phyloP scores from a whole-genome alignment of 352 stramenopile genomes.

The Elongisporangium senticosum region DNA sequence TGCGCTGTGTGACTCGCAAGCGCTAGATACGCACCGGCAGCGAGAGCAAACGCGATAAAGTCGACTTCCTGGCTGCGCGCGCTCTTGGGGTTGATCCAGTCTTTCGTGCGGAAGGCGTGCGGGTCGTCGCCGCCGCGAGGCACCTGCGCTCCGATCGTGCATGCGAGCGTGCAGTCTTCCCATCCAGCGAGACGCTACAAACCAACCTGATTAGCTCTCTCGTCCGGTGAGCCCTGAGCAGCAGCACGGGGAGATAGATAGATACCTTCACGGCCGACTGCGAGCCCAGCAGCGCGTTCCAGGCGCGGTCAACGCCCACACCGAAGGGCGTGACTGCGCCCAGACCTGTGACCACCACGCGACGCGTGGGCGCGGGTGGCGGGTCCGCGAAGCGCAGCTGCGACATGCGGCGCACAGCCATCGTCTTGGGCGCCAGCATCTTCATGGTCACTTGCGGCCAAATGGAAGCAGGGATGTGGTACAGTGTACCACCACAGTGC shows the following conservation, averaged over 20 bases:
- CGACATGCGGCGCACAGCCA: constrained; percentile 30
- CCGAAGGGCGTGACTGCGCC: constrained; percentile 90
- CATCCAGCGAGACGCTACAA: constrained; percentile 48
- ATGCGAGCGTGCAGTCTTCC: constrained; percentile 51
- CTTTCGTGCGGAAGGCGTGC: constrained; percentile 52
- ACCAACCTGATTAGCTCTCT: background rate
- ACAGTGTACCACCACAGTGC: too few species aligned
- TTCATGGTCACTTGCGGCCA: too few species aligned
- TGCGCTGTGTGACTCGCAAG: too few species aligned
- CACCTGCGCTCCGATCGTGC: constrained; percentile 67
- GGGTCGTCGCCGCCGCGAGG: constrained; percentile 41
- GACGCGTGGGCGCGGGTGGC: constrained; percentile 47
- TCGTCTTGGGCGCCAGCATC: background rate
- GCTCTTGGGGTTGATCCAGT: constrained; percentile 68
- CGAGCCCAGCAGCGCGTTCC: constrained; percentile 76
- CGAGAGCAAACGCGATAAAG: constrained; percentile 83
- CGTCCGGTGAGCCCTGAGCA: too few species aligned
- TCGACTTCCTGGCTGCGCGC: constrained; percentile 70
- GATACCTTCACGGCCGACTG: constrained; percentile 68
- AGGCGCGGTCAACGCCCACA: constrained; percentile 75
- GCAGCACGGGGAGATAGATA: background rate
- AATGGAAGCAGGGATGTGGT: too few species aligned
- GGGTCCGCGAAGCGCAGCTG: constrained; percentile 63
- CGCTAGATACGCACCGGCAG: constrained; percentile 42
- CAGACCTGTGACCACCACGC: constrained; percentile 90